Base-by-base conservation (phyloP, 2,329 filamentous ascomycete genomes). In the Colletotrichum cereale region DNA sequence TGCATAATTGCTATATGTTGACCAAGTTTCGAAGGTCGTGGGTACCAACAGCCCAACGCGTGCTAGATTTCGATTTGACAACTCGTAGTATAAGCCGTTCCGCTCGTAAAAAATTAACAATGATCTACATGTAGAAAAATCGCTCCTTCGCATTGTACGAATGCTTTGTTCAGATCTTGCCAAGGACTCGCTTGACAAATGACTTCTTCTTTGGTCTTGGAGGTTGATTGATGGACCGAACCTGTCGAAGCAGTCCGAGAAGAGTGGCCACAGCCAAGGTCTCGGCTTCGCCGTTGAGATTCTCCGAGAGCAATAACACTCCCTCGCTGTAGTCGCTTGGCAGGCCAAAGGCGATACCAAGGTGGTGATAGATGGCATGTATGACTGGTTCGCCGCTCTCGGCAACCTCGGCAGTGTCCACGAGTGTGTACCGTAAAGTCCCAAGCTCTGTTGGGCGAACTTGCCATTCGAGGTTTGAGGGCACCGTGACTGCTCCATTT, bases 291-390 rank as follows among this genome's bases (percentile, higher is more conserved):
- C 12, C 65, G 2, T 55, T 48, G 12, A 72, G 55, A 5, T 55
- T 29, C 2, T 14, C 67, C 2, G 73, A 69, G 1, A 75, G 50
- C 16, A 75, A 29, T 44, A 75, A 16, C 0, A 75, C 66, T 1
- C 74, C 74, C 40, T 75, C 73, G 52, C 71, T 73, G 47, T 72
- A 67, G 2, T 74, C 73, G 2, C 50, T 29, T 0, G 74, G 73
- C 5, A 72, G 62, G 7, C 18, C 21, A 38, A 72, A 53, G 2
- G 62, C 58, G 36, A 74, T 60, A 1, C 74, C 74, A 2, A 64
- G 53, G 44, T 75, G 74, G 47, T 75, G 73, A n/a, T 75, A 75
- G 26, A 75, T 60, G 24, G 71, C 74, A 14, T 67, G 57, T n/a
- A 74, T 36, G 5, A 52, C 40, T 0, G 67, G 63, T 26, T 65